Conservation (phyloP, 805 yeast genomes). For the Candida nemodendra region DNA sequence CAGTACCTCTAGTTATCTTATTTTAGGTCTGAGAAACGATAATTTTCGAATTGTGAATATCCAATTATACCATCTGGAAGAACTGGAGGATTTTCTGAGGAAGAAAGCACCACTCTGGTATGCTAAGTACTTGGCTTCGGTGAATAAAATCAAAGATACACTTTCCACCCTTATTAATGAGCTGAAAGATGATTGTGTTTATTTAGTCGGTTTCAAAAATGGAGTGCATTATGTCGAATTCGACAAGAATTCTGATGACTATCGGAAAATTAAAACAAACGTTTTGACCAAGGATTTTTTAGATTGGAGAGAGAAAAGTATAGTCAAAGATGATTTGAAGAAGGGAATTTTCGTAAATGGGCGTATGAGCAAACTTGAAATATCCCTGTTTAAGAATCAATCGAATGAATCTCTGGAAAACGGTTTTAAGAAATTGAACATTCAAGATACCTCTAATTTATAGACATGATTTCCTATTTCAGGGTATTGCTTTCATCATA, state of each 20-base stretch:
- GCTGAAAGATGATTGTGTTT: constrained; percentile 3
- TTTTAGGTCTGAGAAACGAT: constrained; percentile 8
- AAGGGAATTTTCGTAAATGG: too few species aligned
- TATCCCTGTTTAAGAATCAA: too few species aligned
- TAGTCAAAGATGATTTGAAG: constrained; percentile 3
- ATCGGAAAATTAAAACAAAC: constrained; percentile 2
- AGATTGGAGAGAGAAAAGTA: constrained; percentile 9
- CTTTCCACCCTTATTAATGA: constrained; percentile 1
- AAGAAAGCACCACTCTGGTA: not conserved
- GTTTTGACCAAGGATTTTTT: constrained; percentile 6
- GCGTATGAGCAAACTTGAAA: too few species aligned
- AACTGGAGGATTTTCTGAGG: constrained; percentile 4
- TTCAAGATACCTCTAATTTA: too few species aligned
- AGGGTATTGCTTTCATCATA: too few species aligned
- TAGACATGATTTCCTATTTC: too few species aligned
- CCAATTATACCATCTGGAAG: constrained; percentile 1
- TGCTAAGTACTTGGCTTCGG: constrained; percentile 1
- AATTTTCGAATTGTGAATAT: constrained; percentile 1
- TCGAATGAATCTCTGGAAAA: too few species aligned
- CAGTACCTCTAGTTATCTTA: constrained; percentile 1
- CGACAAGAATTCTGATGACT: not conserved
- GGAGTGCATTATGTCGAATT: not conserved
- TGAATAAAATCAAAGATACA: not conserved
- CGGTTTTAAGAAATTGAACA: too few species aligned
- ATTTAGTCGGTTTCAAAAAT: not conserved